Evolutionary conservation across 306 rosid species (phyloP).

Genomic region (Trifolium dubium): DNA sequence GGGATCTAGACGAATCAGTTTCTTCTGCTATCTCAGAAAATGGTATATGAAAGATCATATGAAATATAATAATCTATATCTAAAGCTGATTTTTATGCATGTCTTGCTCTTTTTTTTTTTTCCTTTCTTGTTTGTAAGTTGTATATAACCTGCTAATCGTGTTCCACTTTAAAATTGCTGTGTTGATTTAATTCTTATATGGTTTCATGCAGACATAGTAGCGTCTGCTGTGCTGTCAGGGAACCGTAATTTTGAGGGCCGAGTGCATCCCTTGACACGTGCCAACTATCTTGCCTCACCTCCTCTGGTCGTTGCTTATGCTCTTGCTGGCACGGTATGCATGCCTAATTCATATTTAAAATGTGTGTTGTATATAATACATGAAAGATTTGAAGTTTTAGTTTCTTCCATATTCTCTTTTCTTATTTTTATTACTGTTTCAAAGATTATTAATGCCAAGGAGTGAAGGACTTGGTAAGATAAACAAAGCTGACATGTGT

Average conservation of each 20-base stretch:
- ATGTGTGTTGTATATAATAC: slow-evolving; percentile 24
- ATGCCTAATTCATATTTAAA: slow-evolving; percentile 19
- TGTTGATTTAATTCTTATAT: slow-evolving; percentile 28
- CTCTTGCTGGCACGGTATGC: slow-evolving; percentile 96
- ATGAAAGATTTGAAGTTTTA: slow-evolving; percentile 30
- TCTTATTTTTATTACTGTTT: slow-evolving; percentile 17
- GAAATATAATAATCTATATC: slow-evolving; percentile 27
- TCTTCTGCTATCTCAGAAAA: slow-evolving; percentile 84
- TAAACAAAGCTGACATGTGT: slow-evolving; percentile 1
- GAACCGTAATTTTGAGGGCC: slow-evolving; percentile 97
- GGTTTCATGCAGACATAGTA: slow-evolving; percentile 68
- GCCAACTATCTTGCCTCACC: slow-evolving; percentile 99
- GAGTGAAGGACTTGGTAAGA: slow-evolving; percentile 9
- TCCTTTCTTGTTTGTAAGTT: slow-evolving; percentile 19
- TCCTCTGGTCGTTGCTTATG: slow-evolving; percentile 95
- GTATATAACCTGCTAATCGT: background rate
- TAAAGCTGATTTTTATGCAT: slow-evolving; percentile 30
- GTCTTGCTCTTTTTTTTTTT: background rate
- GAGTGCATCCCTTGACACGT: slow-evolving; percentile 96
- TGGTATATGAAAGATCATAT: slow-evolving; percentile 52
- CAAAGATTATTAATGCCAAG: slow-evolving; percentile 6
- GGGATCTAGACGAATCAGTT: slow-evolving; percentile 81
- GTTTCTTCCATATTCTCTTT: slow-evolving; percentile 18
- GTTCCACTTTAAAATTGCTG: slow-evolving; percentile 20
- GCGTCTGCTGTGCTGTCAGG: slow-evolving; percentile 97